Base-by-base conservation (phyloP, 192 early-diverging fungal species). In the Helicostylum pulchrum region DNA sequence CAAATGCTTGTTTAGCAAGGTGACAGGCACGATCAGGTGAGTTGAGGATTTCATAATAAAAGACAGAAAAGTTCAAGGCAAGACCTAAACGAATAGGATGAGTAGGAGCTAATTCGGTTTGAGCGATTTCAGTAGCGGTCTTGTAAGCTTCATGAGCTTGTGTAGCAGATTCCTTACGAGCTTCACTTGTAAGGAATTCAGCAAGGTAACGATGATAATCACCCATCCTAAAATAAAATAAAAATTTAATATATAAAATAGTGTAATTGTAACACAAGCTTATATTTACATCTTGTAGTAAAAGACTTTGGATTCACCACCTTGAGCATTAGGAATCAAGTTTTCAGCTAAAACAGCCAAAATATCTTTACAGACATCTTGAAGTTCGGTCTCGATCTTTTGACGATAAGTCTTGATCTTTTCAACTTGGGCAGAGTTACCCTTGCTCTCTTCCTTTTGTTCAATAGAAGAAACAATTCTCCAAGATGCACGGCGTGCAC, bases 171-270 rank as follows among this genome's bases (percentile, higher is more conserved):
- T 83, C 85, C 78, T 91, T 87, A 68, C 94, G 87, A 75, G 87
- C 83, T 69, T 94, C 92, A 62, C 85, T 92, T 36, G 87, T 85
- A 68, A 91, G 85, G 78, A 99, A 99, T 82, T 99, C 97, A 73
- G 97, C 97, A 34, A 99, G 87, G 81, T 99, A 99, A 77, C 97
- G 91, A 87, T 94, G 90, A 86, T 99, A 99, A 79, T 99, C 97
- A 63, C 95, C 97, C 91, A 95, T 96, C 90, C 90, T 91, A 75
- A 66, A 68, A 49, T 47, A n/a, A n/a, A n/a, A 44, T 31, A 61
- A 51, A 14, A n/a, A n/a, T n/a, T 26, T 26, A 26, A 54, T 32
- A 44, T 32, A 26, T 21, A 30, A 50, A n/a, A 50, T 61, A 50
- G 49, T 60, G 43, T 51, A 74, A 26, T 63, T 9, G 20, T 50